Evolutionary conservation across 225 moss, liverwort and hornwort genomes (phyloP).

Genomic region (Bryum argenteum): DNA sequence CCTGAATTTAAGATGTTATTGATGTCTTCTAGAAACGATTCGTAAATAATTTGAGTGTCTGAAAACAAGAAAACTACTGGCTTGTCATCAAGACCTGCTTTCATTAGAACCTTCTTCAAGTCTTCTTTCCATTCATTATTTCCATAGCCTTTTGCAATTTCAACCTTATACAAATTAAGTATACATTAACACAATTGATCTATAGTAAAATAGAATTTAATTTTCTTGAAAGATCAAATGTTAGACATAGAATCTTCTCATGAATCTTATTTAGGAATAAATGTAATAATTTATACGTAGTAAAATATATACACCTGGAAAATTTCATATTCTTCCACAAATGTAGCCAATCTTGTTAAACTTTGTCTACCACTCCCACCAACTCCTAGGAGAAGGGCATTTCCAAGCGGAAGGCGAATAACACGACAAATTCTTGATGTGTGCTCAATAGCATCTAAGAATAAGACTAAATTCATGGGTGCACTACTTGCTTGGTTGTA

Average conservation of each 20-base stretch:
- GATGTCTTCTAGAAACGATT: constrained; percentile 85
- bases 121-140: constrained; percentile 95
- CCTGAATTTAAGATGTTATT: constrained; percentile 90
- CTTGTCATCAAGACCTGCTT: constrained; percentile 76
- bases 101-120: constrained; percentile 65
- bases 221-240: not conserved
- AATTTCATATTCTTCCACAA: constrained; percentile 74
- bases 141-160: constrained; percentile 90
- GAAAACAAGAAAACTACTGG: constrained; percentile 77
- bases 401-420: constrained; percentile 82
- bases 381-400: constrained; percentile 83
- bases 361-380: constrained; percentile 92
- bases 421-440: constrained; percentile 83
- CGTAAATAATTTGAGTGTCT: constrained; percentile 79
- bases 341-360: constrained; percentile 74
- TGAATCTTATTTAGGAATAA: no score
- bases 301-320: constrained; percentile 55
- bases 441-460: constrained; percentile 91
- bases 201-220: not conserved
- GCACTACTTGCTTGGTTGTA: constrained; percentile 73
- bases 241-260: no score
- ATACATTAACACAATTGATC: not conserved
- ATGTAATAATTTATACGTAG: not conserved
- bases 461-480: constrained; percentile 91
- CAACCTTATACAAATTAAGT: constrained; percentile 48